These are phyloP conservation scores for Gracilaria caudata DNA, from an alignment of 23 red algal species.

Conservation along the genomic window DNA sequence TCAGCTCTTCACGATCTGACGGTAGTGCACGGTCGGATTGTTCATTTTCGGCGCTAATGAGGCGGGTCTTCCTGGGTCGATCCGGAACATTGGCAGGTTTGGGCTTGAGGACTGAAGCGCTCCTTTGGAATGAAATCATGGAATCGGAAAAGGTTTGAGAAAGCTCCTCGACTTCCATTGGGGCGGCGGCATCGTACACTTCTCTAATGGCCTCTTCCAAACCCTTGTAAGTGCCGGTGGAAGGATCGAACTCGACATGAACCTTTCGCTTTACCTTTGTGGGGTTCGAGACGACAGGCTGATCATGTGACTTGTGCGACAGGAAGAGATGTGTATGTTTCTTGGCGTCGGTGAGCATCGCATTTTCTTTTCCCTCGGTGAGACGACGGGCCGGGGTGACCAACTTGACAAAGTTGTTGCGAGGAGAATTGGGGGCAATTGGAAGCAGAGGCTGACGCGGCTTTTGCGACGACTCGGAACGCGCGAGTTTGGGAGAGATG, in stretches of 20 bases:
- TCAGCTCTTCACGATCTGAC: conserved; percentile 39
- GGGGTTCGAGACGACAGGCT: conserved; percentile 57
- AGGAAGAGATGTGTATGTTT: not conserved
- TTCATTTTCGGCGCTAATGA: not conserved
- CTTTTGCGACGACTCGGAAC: not conserved
- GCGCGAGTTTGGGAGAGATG: conserved; percentile 11
- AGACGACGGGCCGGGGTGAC: conserved; percentile 34
- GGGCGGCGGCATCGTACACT: conserved; percentile 50
- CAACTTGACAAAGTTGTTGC: conserved; percentile 49
- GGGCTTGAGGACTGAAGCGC: conserved; percentile 10
- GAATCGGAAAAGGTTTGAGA: conserved; percentile 42
- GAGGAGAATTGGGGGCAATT: not conserved
- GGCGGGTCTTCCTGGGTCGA: not conserved
- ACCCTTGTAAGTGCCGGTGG: conserved; percentile 74
- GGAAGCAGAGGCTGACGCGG: not conserved
- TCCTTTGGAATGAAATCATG: conserved; percentile 2
- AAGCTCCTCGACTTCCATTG: conserved; percentile 47
- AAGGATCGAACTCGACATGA: conserved; percentile 75
- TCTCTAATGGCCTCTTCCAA: conserved; percentile 75
- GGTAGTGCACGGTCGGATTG: not conserved
- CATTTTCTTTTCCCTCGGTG: conserved; percentile 47
- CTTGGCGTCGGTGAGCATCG: not conserved
- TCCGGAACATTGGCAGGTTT: not conserved
- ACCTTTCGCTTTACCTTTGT: conserved; percentile 75
- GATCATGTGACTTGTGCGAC: conserved; percentile 32